Conservation (phyloP, 2,329 filamentous ascomycete species). For the Sclerotinia nivalis region DNA sequence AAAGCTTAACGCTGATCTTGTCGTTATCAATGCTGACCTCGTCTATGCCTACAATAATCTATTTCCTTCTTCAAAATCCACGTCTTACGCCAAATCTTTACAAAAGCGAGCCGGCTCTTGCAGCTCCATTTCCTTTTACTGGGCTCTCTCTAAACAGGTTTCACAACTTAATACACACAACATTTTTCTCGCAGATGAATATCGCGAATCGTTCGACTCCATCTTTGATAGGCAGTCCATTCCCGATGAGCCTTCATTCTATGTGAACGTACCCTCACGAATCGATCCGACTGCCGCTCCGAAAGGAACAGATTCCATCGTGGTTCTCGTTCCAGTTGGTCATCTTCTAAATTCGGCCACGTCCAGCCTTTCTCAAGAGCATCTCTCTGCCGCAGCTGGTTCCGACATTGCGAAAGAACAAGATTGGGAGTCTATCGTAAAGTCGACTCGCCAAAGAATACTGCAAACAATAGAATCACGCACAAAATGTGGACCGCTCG, state of each 20-base stretch:
- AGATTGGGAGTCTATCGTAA: constrained; percentile 63
- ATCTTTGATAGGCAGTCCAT: constrained; percentile 72
- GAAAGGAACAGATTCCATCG: constrained; percentile 61
- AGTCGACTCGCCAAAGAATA: constrained; percentile 60
- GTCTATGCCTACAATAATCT: constrained; percentile 74
- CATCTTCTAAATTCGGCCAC: constrained; percentile 57
- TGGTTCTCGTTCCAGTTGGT: constrained; percentile 72
- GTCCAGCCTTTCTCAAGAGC: constrained; percentile 34
- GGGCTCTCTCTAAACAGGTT: constrained; percentile 61
- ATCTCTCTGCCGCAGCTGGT: constrained; percentile 18
- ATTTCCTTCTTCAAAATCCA: constrained; percentile 43
- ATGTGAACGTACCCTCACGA: constrained; percentile 73
- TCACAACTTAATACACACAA: constrained; percentile 70
- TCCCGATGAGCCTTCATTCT: constrained; percentile 70
- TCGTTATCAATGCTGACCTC: constrained; percentile 72
- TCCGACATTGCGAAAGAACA: constrained; percentile 45
- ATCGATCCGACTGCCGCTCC: constrained; percentile 70
- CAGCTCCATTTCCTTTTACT: constrained; percentile 77
- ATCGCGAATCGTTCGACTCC: constrained; percentile 70
- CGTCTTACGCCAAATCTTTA: constrained; percentile 44
- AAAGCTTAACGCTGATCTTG: constrained; percentile 61
- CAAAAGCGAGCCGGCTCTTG: constrained; percentile 60
- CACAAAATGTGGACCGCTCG: constrained; percentile 55
- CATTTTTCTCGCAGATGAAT: constrained; percentile 74
- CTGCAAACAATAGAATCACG: constrained; percentile 60